Evolutionary conservation across 257 asterid genomes (phyloP), one percentile per base, ranked within the genome.

Genomic region (Fraxinus pennsylvanica): DNA sequence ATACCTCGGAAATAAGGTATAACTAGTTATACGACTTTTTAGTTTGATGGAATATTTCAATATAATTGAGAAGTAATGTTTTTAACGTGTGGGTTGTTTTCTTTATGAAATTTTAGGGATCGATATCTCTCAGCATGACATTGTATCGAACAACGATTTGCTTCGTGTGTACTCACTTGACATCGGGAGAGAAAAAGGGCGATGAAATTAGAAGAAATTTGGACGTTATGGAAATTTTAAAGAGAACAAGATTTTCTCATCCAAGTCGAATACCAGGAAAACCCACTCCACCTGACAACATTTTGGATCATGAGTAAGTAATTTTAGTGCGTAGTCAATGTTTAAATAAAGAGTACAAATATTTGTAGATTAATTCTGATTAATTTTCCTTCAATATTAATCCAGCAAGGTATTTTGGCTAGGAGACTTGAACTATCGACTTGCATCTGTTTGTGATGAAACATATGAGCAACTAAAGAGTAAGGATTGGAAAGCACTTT

Each of bases 371-470:
- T 36, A 68, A 3, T 35, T 15, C 9, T 54, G 5, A 17, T 68
- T 29, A 50, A 38, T 29, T 43, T 68, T 4, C 0, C 45, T 43
- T 76, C 4, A 43, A 19, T 43, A n/a, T 80, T 38, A 15, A 25
- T 83, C n/a, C 82, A 94, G 98, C 84, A 92, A 89, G 80, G 81
- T 94, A 75, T 84, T 94, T 70, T 94, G 98, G 99, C 85, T 92
- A 0, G 99, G 98, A n/a, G 99, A 95, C 84, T 87, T 91, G 82
- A 95, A 95, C 76, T 95, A 95, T 72, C 92, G 99, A 66, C 91
- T 95, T 6, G 84, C 90, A 33, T 82, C 91, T 8, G 76, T 81
- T 10, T 74, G 78, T 61, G 85, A 76, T 6, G 92, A 87, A 75
- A 85, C 90, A 0, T 81, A 68, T 13, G 91, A 89, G 63, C 87